These are phyloP conservation scores for Penicillium paxilli DNA, from an alignment of 495 filamentous ascomycete genomes.

Conservation along the genomic window DNA sequence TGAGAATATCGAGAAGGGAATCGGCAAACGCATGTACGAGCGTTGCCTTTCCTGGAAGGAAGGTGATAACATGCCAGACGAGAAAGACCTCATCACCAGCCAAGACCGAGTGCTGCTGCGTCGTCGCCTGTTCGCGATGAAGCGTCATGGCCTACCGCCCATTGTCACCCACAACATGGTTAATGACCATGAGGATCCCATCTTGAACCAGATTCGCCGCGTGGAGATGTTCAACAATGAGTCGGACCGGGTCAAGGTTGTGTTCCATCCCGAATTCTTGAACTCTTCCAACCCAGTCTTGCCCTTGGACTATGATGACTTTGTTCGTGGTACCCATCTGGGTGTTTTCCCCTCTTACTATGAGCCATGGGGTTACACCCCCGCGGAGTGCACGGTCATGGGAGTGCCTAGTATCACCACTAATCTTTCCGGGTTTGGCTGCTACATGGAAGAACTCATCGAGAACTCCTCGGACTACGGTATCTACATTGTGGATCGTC, in stretches of 20 bases:
- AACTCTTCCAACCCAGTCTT: constrained; percentile 94
- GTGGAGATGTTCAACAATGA: constrained; percentile 97
- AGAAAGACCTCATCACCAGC: constrained; percentile 89
- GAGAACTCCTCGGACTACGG: constrained; percentile 97
- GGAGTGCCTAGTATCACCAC: constrained; percentile 98
- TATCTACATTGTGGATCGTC: constrained; percentile 97
- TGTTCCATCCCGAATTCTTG: constrained; percentile 98
- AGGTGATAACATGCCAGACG: constrained; percentile 86
- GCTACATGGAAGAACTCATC: constrained; percentile 99
- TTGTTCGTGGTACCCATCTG: constrained; percentile 93
- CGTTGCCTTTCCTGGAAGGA: constrained; percentile 92
- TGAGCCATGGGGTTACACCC: constrained; percentile 98
- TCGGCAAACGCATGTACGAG: constrained; percentile 93
- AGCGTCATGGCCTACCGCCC: constrained; percentile 81
- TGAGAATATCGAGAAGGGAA: constrained; percentile 82
- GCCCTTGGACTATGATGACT: constrained; percentile 96
- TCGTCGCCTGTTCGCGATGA: constrained; percentile 92
- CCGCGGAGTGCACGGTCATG: constrained; percentile 98
- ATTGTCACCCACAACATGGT: constrained; percentile 99
- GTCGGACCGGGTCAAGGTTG: constrained; percentile 90
- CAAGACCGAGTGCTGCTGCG: constrained; percentile 93
- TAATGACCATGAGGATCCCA: constrained; percentile 89
- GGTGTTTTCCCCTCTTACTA: constrained; percentile 98
- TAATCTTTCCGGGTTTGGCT: constrained; percentile 95
- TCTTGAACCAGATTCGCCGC: constrained; percentile 92